Base-by-base conservation (phyloP, 2,329 filamentous ascomycete genomes). In the Paraphoma sp. region DNA sequence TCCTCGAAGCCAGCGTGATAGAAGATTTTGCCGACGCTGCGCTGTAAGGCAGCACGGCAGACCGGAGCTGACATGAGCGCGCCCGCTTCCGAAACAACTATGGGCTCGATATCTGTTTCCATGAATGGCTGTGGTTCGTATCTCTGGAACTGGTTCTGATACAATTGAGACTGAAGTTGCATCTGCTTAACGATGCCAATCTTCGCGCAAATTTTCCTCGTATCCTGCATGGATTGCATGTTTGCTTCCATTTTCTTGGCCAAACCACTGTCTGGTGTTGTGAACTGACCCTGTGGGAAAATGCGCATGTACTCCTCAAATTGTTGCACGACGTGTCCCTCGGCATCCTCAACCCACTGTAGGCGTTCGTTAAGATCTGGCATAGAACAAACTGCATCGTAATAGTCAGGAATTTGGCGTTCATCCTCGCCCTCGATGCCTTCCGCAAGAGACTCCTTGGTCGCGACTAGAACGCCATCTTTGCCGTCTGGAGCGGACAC, bases 101-200 rank as follows among this genome's bases (percentile, higher is more conserved):
- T 90, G n/a, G 93, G 87, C 48, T 93, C 89, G 50, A 95, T 88
- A 71, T 98, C 95, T 42, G 86, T 84, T 78, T 99, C 95, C 16
- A 89, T 80, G 61, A 99, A 97, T 0, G 92, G 91, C 72, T 94
- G 89, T 0, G 91, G 91, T 60, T 97, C 92, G 72, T 96, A 97
- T 78, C 97, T 97, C 63, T 94, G 93, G 69, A 99, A 99, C 76
- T 99, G 95, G 71, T 99, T 99, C 71, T 93, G 91, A 74, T 99
- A 99, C 73, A 96, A 91, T 90, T 97, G 95, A 49, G 93, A 92
- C 76, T 99, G 95, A 51, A 98, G 87, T 79, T 99, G 95, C 95
- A 99, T 99, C 80, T 99, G 95, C 81, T 98, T 99, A 74, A 99
- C 95, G 59, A 99, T 92, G 47, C 92, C 89, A 74, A 99, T 97